Base-by-base conservation (phyloP, 208 protist genomes). In the Crithidia sp. region DNA sequence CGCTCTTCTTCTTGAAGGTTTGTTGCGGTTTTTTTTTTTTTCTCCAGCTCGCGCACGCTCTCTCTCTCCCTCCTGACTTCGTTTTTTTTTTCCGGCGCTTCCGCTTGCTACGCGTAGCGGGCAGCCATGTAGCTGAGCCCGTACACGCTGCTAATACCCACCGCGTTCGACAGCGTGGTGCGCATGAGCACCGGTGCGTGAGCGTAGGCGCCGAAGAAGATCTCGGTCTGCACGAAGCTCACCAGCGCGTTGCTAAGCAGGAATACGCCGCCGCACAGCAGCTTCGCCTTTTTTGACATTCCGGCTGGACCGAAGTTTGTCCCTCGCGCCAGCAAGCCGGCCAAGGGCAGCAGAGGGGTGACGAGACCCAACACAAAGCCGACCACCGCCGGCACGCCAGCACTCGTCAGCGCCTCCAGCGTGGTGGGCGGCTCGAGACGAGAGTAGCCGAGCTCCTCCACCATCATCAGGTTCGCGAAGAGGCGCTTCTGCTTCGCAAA, bases 401-500 rank as follows among this genome's bases (percentile, higher is more conserved):
- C 89, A 74, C 89, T 87, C 19, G 81, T 68, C 47, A 91, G 13
- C 0, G 84, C 83, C 81, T 96, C 89, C n/a, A 61, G 47, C 37
- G 76, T 73, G n/a, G 76, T 84, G 28, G 88, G 89, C 44, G 90
- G 89, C 67, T 89, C 83, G 28, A 96, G 79, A 2, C 92, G 89
- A 3, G 88, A 92, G 76, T 96, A 96, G 63, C 96, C 96, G 10
- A 98, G 90, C 74, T 99, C 94, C 78, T 98, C 91, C 37, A 98
- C 93, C 94, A 98, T 98, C 94, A 98, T 98, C 40, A 97, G 70
- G 57, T 96, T 94, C 14, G 96, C 93, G 74, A 98, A 98, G 2
- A 90, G 65, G 4, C 74, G 71, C 63, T 86, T 89, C 41, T 98
- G 73, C 77, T 94, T 90, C 3, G 91, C 82, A 60, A 98, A 97